A percentile compares a stretch with the other conserved stretches of the same genome.
Conservation (phyloP, 768 basidiomycete genomes). For the Leccinum fibrillosum region DNA sequence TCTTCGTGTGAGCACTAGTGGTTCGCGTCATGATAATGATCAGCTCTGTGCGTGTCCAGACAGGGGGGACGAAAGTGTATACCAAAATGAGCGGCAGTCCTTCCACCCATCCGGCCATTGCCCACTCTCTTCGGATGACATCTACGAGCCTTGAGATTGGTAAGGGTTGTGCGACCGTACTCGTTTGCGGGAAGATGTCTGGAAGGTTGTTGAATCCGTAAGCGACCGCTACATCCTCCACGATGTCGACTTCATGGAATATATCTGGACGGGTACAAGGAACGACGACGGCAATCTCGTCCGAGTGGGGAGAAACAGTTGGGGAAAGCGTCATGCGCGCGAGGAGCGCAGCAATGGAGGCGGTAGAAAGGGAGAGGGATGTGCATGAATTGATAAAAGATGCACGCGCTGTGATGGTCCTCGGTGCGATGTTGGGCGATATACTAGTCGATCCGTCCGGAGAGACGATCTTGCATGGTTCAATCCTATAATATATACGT, state of each 20-base stretch:
- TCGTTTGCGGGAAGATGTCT: constrained; percentile 86
- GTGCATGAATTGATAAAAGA: constrained; percentile 97
- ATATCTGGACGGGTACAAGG: constrained; percentile 98
- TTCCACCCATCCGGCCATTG: constrained; percentile 94
- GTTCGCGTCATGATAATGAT: background rate
- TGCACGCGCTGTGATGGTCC: constrained; percentile 67
- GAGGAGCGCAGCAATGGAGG: constrained; percentile 70
- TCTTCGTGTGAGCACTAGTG: constrained; percentile 95
- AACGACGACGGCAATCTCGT: constrained; percentile 72
- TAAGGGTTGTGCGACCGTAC: constrained; percentile 91
- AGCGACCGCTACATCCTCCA: constrained; percentile 97
- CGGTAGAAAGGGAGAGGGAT: constrained; percentile 66
- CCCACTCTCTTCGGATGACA: constrained; percentile 86
- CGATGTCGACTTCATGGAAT: constrained; percentile 95
- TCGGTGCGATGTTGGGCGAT: constrained; percentile 77
- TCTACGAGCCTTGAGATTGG: constrained; percentile 89
- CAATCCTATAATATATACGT: constrained; percentile 55
- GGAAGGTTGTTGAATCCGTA: constrained; percentile 98
- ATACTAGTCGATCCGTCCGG: constrained; percentile 74
- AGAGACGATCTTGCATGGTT: constrained; percentile 83
- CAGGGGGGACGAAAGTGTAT: constrained; percentile 8
- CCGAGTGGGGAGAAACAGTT: constrained; percentile 45
- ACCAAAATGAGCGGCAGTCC: constrained; percentile 93
- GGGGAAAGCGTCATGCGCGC: constrained; percentile 77
- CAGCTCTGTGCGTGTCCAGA: background rate